Base-by-base conservation (phyloP, 139 green algal genomes). In the Tetraselmis chui region DNA sequence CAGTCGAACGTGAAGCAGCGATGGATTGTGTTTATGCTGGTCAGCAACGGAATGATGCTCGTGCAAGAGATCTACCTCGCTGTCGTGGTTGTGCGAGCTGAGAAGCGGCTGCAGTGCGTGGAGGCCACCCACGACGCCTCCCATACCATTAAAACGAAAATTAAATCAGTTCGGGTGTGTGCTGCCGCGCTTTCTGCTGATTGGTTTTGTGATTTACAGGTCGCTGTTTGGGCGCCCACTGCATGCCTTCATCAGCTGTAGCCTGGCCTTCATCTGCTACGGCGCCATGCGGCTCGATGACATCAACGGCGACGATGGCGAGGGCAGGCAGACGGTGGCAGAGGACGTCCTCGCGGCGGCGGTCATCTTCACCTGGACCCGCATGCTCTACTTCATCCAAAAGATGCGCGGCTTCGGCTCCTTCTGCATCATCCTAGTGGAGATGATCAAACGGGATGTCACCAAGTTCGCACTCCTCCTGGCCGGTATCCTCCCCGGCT, bases 371-470 rank as follows among this genome's bases (percentile, higher is more conserved):
- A 67, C 45, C 11, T 67, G 45, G 45, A 5, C 18, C 11, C 45
- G 45, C 45, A 67, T 67, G 45, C 45, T 67, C 11, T 67, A 67
- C 45, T 67, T 67, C 45, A 67, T 67, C 45, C 45, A 67, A 18
- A 5, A 25, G 18, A 25, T 67, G 11, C 45, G 45, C 45, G 45
- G 18, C 45, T 77, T 77, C 18, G 74, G 74, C 2, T 29, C 74
- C 26, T 77, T 77, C 74, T 77, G 25, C 74, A 77, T 77, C 74
- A 23, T 77, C 26, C 26, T 77, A 25, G 74, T 29, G 74, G 74
- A 77, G 74, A 77, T 77, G 74, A 77, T 77, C 23, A 77, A 77
- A 25, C 74, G 74, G 5, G 74, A 77, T 25, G 74, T 77, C 26
- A 28, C n/a, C 2, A 28, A 29, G 74, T 77, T 77, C n/a, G 74